phyloP scores from a whole-genome alignment of 2,329 filamentous ascomycete genomes.

The Pseudocercospora musae region DNA sequence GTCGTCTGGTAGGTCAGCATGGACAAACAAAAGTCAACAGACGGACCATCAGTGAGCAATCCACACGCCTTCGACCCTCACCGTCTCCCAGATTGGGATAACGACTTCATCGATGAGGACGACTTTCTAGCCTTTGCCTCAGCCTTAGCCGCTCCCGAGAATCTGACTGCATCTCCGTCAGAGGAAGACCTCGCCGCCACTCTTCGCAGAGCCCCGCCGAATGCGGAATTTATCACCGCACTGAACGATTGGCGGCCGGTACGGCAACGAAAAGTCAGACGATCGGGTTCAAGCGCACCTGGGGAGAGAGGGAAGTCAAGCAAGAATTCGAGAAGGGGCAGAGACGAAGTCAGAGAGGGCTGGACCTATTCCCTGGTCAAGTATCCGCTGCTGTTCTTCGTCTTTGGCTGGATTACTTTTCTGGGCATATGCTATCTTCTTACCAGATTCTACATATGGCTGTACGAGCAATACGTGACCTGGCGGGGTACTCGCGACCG shows the following conservation, averaged over 20 bases:
- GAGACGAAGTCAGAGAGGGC: constrained; percentile 92
- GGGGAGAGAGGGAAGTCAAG: constrained; percentile 29
- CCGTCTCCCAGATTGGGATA: constrained; percentile 72
- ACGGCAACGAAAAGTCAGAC: constrained; percentile 57
- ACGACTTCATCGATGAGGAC: constrained; percentile 69
- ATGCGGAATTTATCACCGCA: constrained; percentile 69
- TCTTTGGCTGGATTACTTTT: constrained; percentile 74
- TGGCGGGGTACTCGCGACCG: constrained; percentile 78
- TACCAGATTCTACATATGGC: constrained; percentile 87
- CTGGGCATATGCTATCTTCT: constrained; percentile 72
- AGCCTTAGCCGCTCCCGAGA: constrained; percentile 77
- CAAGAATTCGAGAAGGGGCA: constrained; percentile 50
- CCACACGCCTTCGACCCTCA: constrained; percentile 61
- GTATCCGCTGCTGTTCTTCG: constrained; percentile 81
- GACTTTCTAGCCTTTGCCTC: constrained; percentile 76
- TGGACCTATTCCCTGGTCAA: constrained; percentile 86
- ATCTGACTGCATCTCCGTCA: constrained; percentile 53
- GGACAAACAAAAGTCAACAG: constrained; percentile 43
- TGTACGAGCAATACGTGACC: constrained; percentile 86
- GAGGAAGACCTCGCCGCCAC: constrained; percentile 52
- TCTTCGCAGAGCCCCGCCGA: constrained; percentile 37
- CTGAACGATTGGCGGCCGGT: constrained; percentile 96
- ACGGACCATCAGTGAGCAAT: constrained; percentile 47
- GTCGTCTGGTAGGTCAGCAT: not conserved
- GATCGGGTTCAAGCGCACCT: constrained; percentile 30